Evolutionary conservation across 2,329 filamentous ascomycete species (phyloP), one percentile per base, ranked within the genome.

Genomic region (Teratosphaeria gauchensis): DNA sequence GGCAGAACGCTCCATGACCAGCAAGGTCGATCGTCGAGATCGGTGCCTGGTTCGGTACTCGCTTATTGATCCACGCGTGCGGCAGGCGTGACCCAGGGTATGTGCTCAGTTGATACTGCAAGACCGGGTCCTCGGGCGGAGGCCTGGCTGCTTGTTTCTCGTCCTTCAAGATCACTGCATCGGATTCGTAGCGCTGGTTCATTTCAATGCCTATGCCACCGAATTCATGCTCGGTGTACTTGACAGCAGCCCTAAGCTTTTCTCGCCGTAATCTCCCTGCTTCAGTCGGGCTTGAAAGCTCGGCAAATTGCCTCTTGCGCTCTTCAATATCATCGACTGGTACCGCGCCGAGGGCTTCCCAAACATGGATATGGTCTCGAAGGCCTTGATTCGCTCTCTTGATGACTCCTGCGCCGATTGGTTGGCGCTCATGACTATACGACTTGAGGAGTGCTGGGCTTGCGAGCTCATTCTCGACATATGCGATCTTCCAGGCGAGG

Each of bases 1-100:
- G 56, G 21, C 62, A 59, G 65, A 84, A 85, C 0, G 64, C 63
- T 0, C 81, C 80, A 55, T 84, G 75, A 0, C 84, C 84, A 0
- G 81, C 81, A 1, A 87, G 69, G 67, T 87, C 84, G 53, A 83
- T 78, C 0, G 83, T 86, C 1, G 82, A 85, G 19, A 82, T 71
- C 14, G 72, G 71, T 38, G 75, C 69, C 2, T 71, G 71, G 0
- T 56, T 75, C 66, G 9, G 82, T 78, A 11, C 75, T 64, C 6
- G 73, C 64, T 21, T 75, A 76, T 69, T 84, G 80, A 87, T 71
- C 84, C 84, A 87, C 0, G 76, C 83, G 68, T 88, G 84, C 4
- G 85, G 84, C 24, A 86, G 70, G 1, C 84, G 74, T 32, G 75
- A 75, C 7, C 84, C 85, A 0, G 84, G 84, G 63, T 79, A 84